Percentiles rank a stretch among this genome's conserved stretches.
Evolutionary conservation across 148 eudicot genomes (phyloP).

Genomic region (Rhododendron ferrugineum): DNA sequence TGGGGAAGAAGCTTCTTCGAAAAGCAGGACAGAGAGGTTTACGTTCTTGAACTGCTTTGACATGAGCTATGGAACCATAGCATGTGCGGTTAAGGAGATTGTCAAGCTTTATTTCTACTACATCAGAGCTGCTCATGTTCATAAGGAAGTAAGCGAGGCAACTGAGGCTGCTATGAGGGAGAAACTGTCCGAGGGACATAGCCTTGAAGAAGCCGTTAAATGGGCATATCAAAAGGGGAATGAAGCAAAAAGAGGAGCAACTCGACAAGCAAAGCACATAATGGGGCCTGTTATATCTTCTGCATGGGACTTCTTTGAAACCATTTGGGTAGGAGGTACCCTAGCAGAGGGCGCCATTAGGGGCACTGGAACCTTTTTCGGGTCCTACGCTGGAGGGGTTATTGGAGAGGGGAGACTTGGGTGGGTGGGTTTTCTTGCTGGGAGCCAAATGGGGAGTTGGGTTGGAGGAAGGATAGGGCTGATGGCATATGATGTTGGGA

Average conservation of each 20-base stretch:
- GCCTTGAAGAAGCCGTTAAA: slow-evolving; percentile 25
- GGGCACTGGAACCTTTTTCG: slow-evolving; percentile 42
- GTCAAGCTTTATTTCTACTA: slow-evolving; percentile 37
- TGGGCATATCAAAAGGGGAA: slow-evolving; percentile 29
- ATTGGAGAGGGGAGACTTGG: slow-evolving; percentile 35
- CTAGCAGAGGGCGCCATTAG: slow-evolving; percentile 32
- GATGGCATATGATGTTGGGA: slow-evolving; percentile 43
- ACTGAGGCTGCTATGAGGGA: slow-evolving; percentile 31
- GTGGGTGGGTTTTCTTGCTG: slow-evolving; percentile 40
- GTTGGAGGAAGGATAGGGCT: slow-evolving; percentile 46
- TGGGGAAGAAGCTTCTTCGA: slow-evolving; percentile 35
- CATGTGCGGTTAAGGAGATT: slow-evolving; percentile 38
- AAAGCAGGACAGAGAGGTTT: slow-evolving; percentile 34
- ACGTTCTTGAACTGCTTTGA: slow-evolving; percentile 43
- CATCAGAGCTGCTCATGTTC: slow-evolving; percentile 40
- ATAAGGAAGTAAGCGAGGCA: slow-evolving; percentile 21
- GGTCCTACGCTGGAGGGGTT: slow-evolving; percentile 37
- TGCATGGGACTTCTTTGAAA: slow-evolving; percentile 51
- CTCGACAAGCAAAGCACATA: slow-evolving; percentile 30
- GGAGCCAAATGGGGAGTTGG: slow-evolving; percentile 57
- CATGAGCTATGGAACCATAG: slow-evolving; percentile 40
- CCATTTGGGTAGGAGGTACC: slow-evolving; percentile 39
- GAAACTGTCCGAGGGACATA: slow-evolving; percentile 28
- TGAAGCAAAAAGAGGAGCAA: slow-evolving; percentile 34
- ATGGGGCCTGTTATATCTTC: slow-evolving; percentile 45